Evolutionary conservation across 768 basidiomycete species (phyloP).

Genomic region (Inosperma sp.): DNA sequence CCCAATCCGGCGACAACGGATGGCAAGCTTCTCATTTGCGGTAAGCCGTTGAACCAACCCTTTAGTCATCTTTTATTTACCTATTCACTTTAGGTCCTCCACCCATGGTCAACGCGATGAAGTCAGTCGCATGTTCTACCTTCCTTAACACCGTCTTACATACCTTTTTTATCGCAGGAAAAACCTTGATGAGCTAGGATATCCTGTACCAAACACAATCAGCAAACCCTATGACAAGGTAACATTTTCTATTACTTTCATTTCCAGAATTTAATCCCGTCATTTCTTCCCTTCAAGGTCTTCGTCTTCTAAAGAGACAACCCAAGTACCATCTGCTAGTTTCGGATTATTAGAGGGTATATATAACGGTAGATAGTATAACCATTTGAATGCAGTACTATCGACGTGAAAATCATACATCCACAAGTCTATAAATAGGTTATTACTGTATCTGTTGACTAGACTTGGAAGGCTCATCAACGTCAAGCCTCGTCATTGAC

Average conservation of each 20-base stretch:
- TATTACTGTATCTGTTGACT: no score
- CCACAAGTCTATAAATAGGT: no score
- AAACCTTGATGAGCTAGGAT: constrained; percentile 83
- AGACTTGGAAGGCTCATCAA: no score
- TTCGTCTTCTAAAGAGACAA: constrained; percentile 38
- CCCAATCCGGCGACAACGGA: constrained; percentile 57
- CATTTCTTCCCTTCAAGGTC: constrained; percentile 28
- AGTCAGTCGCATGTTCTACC: constrained; percentile 29
- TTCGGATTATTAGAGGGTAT: not conserved
- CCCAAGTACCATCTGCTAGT: not conserved
- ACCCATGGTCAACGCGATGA: constrained; percentile 52
- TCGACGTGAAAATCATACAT: no score
- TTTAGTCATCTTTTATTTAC: constrained; percentile 3
- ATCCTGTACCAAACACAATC: constrained; percentile 81
- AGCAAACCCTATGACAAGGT: constrained; percentile 93
- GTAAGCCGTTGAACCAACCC: constrained; percentile 29
- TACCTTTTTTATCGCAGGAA: constrained; percentile 48
- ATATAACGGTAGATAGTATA: no score
- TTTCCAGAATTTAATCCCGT: constrained; percentile 8
- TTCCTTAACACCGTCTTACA: constrained; percentile 7
- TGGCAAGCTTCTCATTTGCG: constrained; percentile 86
- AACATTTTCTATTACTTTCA: constrained; percentile 11
- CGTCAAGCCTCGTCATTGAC: constrained; percentile 18
- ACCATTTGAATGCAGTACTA: no score
- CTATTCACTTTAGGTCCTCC: constrained; percentile 45